Conservation (phyloP, 1,284 basidiomycete species). For the Acaromyces ingoldii region DNA sequence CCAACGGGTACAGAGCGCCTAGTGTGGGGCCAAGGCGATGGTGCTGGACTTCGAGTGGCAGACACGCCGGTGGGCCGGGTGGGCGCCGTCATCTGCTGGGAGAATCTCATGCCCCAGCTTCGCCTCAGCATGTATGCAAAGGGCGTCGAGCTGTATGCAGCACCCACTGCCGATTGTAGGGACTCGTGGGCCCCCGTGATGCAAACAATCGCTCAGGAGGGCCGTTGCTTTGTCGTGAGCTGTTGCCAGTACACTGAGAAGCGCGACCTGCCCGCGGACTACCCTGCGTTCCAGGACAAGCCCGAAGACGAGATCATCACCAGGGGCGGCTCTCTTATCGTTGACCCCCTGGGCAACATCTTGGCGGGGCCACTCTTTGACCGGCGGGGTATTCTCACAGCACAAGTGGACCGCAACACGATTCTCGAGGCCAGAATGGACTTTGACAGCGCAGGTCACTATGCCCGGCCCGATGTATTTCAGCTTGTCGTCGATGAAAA, state of each 20-base stretch:
- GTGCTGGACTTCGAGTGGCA: constrained; percentile 45
- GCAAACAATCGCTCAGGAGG: constrained; percentile 70
- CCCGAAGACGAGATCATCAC: constrained; percentile 60
- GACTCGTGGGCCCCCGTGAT: constrained; percentile 64
- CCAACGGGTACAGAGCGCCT: constrained; percentile 67
- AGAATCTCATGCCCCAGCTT: constrained; percentile 67
- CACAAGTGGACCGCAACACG: constrained; percentile 63
- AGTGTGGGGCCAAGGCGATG: constrained; percentile 62
- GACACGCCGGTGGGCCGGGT: constrained; percentile 41
- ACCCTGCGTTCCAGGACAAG: constrained; percentile 49
- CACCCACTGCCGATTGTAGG: constrained; percentile 66
- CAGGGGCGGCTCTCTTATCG: constrained; percentile 65
- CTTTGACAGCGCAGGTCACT: constrained; percentile 67
- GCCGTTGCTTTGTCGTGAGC: constrained; percentile 68
- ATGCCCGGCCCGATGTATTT: constrained; percentile 60
- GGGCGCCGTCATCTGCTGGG: constrained; percentile 20
- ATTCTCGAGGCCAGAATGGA: constrained; percentile 66
- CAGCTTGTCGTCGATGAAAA: constrained; percentile 17
- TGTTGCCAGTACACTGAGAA: constrained; percentile 57
- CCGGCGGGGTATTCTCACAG: constrained; percentile 61
- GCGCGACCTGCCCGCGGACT: constrained; percentile 60
- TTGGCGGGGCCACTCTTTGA: constrained; percentile 65
- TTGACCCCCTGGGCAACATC: constrained; percentile 64
- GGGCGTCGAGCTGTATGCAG: constrained; percentile 65
- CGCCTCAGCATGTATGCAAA: constrained; percentile 60